These are phyloP conservation scores for Chondrus crispus DNA, from an alignment of 23 red algal species.

Conservation along the genomic window DNA sequence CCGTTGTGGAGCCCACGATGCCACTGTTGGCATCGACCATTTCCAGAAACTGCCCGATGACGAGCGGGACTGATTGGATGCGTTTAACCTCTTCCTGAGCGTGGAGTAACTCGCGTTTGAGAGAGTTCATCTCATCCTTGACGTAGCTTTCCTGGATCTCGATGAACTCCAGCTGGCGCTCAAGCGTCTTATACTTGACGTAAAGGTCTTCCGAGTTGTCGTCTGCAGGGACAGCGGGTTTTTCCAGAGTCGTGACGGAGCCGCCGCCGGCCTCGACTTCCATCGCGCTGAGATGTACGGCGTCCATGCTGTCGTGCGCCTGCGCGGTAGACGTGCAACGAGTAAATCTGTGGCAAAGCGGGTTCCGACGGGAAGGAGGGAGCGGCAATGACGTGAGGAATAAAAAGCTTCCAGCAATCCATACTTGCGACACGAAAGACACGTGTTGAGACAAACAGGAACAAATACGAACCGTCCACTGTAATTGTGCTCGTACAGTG, in stretches of 20 bases:
- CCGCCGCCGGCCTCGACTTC: conserved; percentile 29
- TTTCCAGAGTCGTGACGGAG: conserved; percentile 22
- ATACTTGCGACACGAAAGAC: no score
- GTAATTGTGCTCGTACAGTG: no score
- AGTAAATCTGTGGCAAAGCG: no score
- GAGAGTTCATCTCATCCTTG: conserved; percentile 97
- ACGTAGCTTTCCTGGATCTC: conserved; percentile 98
- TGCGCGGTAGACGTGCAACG: no score
- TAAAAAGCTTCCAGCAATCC: no score
- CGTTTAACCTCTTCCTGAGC: conserved; percentile 99
- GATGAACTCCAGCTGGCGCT: conserved; percentile 88
- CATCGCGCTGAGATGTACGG: conserved; percentile 33
- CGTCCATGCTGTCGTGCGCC: background rate
- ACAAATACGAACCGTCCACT: no score
- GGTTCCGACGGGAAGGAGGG: no score
- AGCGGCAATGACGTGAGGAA: no score
- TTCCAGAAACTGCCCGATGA: conserved; percentile 97
- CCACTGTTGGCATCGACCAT: conserved; percentile 95
- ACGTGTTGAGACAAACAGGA: no score
- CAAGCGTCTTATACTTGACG: conserved; percentile 75
- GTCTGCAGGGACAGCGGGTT: background rate
- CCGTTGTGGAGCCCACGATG: conserved; percentile 92
- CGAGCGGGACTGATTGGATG: conserved; percentile 98
- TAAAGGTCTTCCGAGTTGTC: conserved; percentile 84
- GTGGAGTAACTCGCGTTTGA: conserved; percentile 87